Evolutionary conservation across 768 basidiomycete species (phyloP).

Genomic region (Tricholoma saponaceum): DNA sequence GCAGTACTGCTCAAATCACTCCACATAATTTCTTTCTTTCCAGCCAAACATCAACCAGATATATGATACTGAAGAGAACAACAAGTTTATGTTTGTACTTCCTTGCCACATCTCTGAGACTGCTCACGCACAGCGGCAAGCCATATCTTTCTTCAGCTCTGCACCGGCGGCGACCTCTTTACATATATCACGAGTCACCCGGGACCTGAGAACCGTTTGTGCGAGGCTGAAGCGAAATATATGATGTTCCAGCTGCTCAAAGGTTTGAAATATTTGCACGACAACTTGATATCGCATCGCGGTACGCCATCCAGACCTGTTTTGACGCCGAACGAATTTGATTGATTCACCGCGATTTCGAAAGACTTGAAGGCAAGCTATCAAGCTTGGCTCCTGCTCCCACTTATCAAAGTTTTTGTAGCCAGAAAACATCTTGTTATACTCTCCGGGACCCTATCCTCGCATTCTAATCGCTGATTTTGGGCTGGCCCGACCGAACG

Average conservation of each 20-base stretch:
- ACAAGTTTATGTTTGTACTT: conserved; percentile 51
- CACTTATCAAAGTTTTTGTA: conserved; percentile 16
- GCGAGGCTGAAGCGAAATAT: conserved; percentile 81
- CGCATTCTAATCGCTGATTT: conserved; percentile 85
- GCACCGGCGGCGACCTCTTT: conserved; percentile 86
- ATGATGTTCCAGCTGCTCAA: conserved; percentile 78
- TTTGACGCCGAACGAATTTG: neutral
- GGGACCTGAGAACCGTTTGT: conserved; percentile 46
- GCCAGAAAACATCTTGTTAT: conserved; percentile 84
- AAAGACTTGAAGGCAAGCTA: conserved; percentile 19
- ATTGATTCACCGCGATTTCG: neutral
- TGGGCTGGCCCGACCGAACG: conserved; percentile 74
- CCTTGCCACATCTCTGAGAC: neutral
- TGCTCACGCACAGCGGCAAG: conserved; percentile 28
- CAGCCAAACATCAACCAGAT: conserved; percentile 83
- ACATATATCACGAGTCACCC: conserved; percentile 70
- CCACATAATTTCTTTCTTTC: neutral
- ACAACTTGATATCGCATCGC: conserved; percentile 71
- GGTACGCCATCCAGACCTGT: conserved; percentile 34
- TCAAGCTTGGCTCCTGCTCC: neutral
- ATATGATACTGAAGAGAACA: conserved; percentile 61
- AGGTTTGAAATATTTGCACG: conserved; percentile 68
- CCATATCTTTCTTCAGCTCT: conserved; percentile 82
- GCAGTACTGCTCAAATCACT: neutral
- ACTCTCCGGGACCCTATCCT: conserved; percentile 79